phyloP scores from a whole-genome alignment of 2,329 filamentous ascomycete species.

The Cladophialophora immunda region DNA sequence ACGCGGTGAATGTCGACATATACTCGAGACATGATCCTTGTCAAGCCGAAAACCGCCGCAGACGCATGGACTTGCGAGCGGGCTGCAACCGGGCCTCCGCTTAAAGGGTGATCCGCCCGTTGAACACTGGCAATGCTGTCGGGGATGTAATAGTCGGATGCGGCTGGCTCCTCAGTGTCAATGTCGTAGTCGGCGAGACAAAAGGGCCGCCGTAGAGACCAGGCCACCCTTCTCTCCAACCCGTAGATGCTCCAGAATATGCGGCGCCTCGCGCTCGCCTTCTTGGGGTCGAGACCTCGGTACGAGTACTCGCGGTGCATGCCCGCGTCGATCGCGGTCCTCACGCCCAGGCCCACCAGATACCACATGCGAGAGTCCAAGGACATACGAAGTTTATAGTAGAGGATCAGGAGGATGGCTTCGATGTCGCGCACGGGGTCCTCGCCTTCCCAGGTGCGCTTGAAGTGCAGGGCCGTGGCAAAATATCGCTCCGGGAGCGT shows the following conservation, averaged over 20 bases:
- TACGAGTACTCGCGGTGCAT: conserved; percentile 13
- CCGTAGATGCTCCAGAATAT: conserved; percentile 7
- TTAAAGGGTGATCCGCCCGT: no score
- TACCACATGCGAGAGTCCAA: conserved; percentile 9
- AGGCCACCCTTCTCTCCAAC: not conserved
- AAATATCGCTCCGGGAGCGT: conserved; percentile 6
- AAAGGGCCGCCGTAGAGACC: not conserved
- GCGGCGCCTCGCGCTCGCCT: not conserved
- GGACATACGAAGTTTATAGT: conserved; percentile 6
- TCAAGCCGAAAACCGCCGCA: not conserved
- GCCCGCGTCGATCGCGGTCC: conserved; percentile 7
- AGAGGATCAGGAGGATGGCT: conserved; percentile 8
- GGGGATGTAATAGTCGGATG: conserved; percentile 5
- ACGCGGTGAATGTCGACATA: conserved; percentile 7
- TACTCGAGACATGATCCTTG: conserved; percentile 9
- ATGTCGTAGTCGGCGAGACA: conserved; percentile 6
- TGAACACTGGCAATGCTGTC: not conserved
- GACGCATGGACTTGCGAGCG: not conserved
- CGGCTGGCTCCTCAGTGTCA: not conserved
- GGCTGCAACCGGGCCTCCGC: not conserved
- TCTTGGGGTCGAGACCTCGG: not conserved
- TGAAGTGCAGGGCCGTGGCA: conserved; percentile 5
- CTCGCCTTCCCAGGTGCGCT: not conserved
- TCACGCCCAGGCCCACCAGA: not conserved
- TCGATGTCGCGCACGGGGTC: conserved; percentile 14